Evolutionary conservation across 495 filamentous ascomycete species (phyloP), one percentile per base, ranked within the genome.

Genomic region (Chaetomium tenue): DNA sequence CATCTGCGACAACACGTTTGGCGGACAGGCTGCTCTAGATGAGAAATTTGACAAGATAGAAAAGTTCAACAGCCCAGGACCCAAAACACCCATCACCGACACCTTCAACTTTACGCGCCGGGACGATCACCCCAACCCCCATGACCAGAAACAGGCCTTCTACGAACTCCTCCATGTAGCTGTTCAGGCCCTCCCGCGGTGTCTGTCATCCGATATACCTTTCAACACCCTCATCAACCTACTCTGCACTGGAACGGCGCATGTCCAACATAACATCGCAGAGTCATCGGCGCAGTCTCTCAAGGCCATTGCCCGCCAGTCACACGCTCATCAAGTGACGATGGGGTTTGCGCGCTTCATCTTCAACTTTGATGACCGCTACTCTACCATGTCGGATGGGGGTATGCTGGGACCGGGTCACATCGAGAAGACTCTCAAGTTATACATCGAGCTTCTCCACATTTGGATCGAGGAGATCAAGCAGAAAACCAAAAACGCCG

Each of bases 401-500:
- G 94, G 95, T 4, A 93, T 99, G 91, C 85, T 98, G 26, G 94
- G 94, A 7, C 88, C 92, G 26, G 91, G 88, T 12, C 95, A 98
- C 72, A 97, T 98, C 57, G 95, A 99, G 70, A 96, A 88, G 63
- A 98, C 95, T 4, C 73, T 99, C 20, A 86, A 87, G 65, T 82
- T 99, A 0, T 99, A 98, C 72, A 90, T 99, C 51, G 92, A 99
- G 74, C 78, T 98, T 11, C 81, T 99, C 39, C 84, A 89, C 61
- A 97, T 99, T 48, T 99, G 94, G 94, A 94, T 96, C 33, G 92
- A 97, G 58, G 92, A 97, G 71, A 93, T 98, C 68, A 89, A 90
- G 65, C 85, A 88, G 44, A 97, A 96, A 71, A 90, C 87, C 13
- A 89, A 84, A 69, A 89, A 89, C 37, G 88, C 86, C 13, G 83